Conservation (phyloP, 1,139 yeast genomes). For the Oligophagozyma castellii region DNA sequence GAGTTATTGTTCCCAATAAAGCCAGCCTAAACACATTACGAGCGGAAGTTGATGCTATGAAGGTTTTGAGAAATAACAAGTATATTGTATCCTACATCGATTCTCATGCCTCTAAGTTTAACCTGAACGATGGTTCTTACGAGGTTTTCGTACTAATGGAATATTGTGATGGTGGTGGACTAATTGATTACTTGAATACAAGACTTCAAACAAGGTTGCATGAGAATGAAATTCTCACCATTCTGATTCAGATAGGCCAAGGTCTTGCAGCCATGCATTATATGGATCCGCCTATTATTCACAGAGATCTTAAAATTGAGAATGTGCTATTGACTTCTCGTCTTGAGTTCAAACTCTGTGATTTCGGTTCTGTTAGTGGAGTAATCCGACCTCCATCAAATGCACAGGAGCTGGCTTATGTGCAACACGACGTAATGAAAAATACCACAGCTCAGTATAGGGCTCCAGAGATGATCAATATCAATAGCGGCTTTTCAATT, state of each 20-base stretch:
- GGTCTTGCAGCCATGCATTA: constrained; percentile 68
- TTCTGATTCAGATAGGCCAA: constrained; percentile 51
- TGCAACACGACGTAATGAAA: constrained; percentile 54
- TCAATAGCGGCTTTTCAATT: constrained; percentile 50
- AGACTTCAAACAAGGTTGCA: constrained; percentile 49
- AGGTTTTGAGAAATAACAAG: constrained; percentile 39
- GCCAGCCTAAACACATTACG: constrained; percentile 49
- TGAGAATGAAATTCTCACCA: constrained; percentile 49
- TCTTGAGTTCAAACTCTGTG: constrained; percentile 52
- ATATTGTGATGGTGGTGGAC: constrained; percentile 56
- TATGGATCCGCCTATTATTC: constrained; percentile 41
- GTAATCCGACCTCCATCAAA: constrained; percentile 52
- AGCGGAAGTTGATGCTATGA: constrained; percentile 71
- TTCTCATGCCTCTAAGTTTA: constrained; percentile 60
- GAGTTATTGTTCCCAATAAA: constrained; percentile 64
- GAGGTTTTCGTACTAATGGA: constrained; percentile 73
- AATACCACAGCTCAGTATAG: constrained; percentile 79
- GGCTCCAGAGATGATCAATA: constrained; percentile 72
- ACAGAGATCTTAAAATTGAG: constrained; percentile 69
- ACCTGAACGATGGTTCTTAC: constrained; percentile 34
- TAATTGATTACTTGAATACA: constrained; percentile 63
- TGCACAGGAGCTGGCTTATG: constrained; percentile 43
- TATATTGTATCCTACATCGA: constrained; percentile 59
- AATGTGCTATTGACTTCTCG: constrained; percentile 52
- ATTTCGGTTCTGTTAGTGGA: constrained; percentile 60